Percentiles rank a stretch among this genome's conserved stretches.
Conservation (phyloP, 2,329 filamentous ascomycete genomes). For the Alternaria postmessia region DNA sequence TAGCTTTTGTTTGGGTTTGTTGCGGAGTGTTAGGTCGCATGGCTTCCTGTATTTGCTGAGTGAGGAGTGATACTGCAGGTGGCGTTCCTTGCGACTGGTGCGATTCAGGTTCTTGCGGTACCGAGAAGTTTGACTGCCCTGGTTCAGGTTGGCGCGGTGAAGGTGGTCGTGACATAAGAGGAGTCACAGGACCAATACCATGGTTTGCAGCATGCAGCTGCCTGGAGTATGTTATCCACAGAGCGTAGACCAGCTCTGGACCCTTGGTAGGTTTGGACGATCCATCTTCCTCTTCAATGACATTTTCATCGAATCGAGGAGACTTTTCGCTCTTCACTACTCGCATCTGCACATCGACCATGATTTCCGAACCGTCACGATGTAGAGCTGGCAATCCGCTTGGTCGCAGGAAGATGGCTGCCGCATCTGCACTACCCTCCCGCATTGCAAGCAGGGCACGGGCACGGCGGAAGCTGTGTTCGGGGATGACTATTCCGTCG, state of each 20-base stretch:
- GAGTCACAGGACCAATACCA: slow-evolving; percentile 68
- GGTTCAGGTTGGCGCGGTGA: slow-evolving; percentile 82
- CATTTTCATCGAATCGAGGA: slow-evolving; percentile 62
- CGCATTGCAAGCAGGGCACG: slow-evolving; percentile 83
- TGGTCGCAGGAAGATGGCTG: slow-evolving; percentile 80
- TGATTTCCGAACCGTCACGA: slow-evolving; percentile 88
- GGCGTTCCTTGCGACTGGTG: slow-evolving; percentile 46
- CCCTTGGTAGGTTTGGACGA: slow-evolving; percentile 57
- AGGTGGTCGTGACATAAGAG: slow-evolving; percentile 70
- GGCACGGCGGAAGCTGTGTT: slow-evolving; percentile 93
- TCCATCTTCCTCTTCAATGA: slow-evolving; percentile 66
- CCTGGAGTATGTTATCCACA: slow-evolving; percentile 97
- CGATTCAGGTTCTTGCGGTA: slow-evolving; percentile 47
- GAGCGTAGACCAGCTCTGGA: slow-evolving; percentile 83
- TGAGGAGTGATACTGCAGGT: slow-evolving; percentile 57
- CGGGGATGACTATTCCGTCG: slow-evolving; percentile 96
- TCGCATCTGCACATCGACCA: slow-evolving; percentile 95
- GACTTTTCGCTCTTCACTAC: slow-evolving; percentile 84
- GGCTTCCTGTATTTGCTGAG: slow-evolving; percentile 60
- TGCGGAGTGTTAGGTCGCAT: slow-evolving; percentile 56
- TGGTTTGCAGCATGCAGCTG: slow-evolving; percentile 81
- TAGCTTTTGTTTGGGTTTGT: slow-evolving; percentile 40
- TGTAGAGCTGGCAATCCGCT: slow-evolving; percentile 86
- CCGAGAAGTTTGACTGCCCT: slow-evolving; percentile 65
- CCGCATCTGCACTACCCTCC: slow-evolving; percentile 78